These are phyloP conservation scores for Yarrowia sp. DNA, from an alignment of 805 yeast genomes.

Conservation along the genomic window DNA sequence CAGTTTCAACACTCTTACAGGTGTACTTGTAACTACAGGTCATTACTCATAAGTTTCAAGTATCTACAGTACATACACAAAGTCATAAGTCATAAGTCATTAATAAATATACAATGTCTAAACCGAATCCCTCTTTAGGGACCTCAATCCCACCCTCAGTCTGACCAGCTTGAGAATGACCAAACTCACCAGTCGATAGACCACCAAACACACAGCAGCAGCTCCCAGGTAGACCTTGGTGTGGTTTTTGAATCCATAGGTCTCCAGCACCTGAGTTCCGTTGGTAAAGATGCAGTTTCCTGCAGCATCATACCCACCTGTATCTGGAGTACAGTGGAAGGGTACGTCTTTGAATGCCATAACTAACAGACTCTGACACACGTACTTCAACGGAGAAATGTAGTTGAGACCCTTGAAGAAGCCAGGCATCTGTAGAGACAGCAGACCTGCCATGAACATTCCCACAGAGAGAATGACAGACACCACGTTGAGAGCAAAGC, in stretches of 20 bases:
- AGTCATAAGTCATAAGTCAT: neutral
- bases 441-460: constrained; percentile 81
- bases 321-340: constrained; percentile 37
- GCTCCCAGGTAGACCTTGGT: constrained; percentile 44
- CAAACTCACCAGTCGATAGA: constrained; percentile 46
- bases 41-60: too few species aligned
- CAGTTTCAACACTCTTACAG: too few species aligned
- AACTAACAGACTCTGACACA: constrained; percentile 43
- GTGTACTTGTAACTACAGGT: too few species aligned
- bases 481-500: constrained; percentile 78
- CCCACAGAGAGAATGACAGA: constrained; percentile 72
- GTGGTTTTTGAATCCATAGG: constrained; percentile 54
- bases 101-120: neutral
- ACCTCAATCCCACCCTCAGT: constrained; percentile 43
- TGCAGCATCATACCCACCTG: constrained; percentile 45
- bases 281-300: constrained; percentile 57
- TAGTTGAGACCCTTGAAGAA: constrained; percentile 76
- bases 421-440: constrained; percentile 77
- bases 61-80: too few species aligned
- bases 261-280: constrained; percentile 64
- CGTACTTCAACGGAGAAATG: constrained; percentile 78
- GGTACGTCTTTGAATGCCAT: constrained; percentile 39
- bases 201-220: constrained; percentile 44
- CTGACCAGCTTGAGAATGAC: constrained; percentile 44
- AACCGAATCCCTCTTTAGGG: neutral